These are phyloP conservation scores for Sphaerobolus stellatus DNA, from an alignment of 1,284 basidiomycete genomes.

Conservation along the genomic window DNA sequence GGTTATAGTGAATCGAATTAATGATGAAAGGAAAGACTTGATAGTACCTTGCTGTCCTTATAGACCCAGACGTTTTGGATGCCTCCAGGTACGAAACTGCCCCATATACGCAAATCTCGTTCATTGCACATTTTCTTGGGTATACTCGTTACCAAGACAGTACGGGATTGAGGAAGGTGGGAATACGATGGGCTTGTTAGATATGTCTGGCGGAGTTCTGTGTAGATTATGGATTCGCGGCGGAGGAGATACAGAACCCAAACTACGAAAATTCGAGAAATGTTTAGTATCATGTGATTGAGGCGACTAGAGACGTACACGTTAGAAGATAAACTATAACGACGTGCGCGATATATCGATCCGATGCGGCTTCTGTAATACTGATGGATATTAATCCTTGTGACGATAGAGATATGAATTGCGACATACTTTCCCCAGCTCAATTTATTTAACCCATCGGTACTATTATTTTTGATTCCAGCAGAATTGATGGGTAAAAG, in stretches of 20 bases:
- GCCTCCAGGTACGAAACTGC: constrained; percentile 72
- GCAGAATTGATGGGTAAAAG: constrained; percentile 62
- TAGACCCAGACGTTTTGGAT: constrained; percentile 78
- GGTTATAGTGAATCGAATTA: not conserved
- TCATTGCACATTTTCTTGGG: constrained; percentile 63
- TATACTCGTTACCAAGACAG: constrained; percentile 75
- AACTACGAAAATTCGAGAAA: constrained; percentile 34
- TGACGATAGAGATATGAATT: not conserved
- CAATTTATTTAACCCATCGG: constrained; percentile 38
- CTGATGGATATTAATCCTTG: not conserved
- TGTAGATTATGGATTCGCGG: constrained; percentile 63
- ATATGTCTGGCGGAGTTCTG: constrained; percentile 67
- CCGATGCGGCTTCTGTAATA: not conserved
- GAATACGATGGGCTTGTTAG: constrained; percentile 65
- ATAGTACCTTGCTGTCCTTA: constrained; percentile 41
- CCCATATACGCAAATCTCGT: constrained; percentile 59
- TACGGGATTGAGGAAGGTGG: constrained; percentile 67
- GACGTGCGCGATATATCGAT: not conserved
- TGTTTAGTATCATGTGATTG: no score
- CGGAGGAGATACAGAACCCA: constrained; percentile 73
- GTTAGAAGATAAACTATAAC: not conserved
- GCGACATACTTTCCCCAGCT: constrained; percentile 48
- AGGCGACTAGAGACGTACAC: no score
- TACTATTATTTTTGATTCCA: constrained; percentile 36
- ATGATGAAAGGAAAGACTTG: not conserved